These are phyloP conservation scores for Solanum peruvianum DNA, from an alignment of 257 asterid species.

Conservation along the genomic window DNA sequence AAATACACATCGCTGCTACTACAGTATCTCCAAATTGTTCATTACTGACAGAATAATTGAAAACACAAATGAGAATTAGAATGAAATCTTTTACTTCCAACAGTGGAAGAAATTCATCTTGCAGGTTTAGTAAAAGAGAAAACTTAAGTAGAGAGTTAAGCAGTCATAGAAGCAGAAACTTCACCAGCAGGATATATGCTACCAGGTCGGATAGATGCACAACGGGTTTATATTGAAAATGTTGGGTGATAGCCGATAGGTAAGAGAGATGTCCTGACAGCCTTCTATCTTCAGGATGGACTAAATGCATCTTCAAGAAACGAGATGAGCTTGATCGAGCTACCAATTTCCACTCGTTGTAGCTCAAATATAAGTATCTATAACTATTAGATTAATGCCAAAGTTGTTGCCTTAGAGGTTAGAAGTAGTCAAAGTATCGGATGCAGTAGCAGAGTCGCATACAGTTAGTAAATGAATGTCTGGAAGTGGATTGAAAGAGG, in stretches of 20 bases:
- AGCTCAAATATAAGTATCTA: not conserved
- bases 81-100: not conserved
- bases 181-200: not conserved
- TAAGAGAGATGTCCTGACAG: not conserved
- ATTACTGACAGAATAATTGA: not conserved
- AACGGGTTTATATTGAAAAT: not conserved
- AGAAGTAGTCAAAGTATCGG: not conserved
- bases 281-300: not conserved
- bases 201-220: not conserved
- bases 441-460: not conserved
- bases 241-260: not conserved
- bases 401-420: not conserved
- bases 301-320: not conserved
- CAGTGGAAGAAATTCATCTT: not conserved
- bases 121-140: not conserved
- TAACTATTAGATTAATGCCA: not conserved
- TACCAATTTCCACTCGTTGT: not conserved
- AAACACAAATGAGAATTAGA: not conserved
- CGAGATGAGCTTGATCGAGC: not conserved
- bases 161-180: not conserved
- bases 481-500: not conserved
- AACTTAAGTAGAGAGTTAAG: not conserved
- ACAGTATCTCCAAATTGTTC: not conserved
- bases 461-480: not conserved
- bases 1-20: not conserved